These are phyloP conservation scores for Claviceps sp. DNA, from an alignment of 2,329 filamentous ascomycete genomes.

Conservation along the genomic window DNA sequence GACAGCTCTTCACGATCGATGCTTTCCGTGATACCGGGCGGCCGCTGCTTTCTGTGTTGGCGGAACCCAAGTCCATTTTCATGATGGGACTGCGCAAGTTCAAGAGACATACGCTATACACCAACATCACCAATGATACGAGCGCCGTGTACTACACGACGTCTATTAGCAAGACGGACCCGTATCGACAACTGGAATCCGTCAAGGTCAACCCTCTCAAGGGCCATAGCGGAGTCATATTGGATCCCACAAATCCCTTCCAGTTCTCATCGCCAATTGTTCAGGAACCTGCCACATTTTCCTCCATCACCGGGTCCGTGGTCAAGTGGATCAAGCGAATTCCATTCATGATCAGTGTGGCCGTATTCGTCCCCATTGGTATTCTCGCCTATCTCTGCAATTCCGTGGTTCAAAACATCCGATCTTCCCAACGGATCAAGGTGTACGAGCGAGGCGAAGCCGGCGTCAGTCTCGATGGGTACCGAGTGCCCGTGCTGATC, in stretches of 20 bases:
- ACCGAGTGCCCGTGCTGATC: conserved; percentile 63
- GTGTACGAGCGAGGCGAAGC: conserved; percentile 60
- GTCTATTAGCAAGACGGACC: conserved; percentile 62
- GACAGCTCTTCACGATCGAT: conserved; percentile 81
- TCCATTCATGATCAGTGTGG: conserved; percentile 51
- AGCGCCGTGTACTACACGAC: conserved; percentile 77
- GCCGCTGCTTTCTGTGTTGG: conserved; percentile 67
- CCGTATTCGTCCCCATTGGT: conserved; percentile 62
- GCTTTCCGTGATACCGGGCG: conserved; percentile 70
- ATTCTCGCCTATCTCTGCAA: conserved; percentile 61
- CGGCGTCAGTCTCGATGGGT: conserved; percentile 54
- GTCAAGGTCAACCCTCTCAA: conserved; percentile 60
- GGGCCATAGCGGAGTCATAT: conserved; percentile 61
- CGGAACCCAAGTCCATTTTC: conserved; percentile 77
- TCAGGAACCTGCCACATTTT: conserved; percentile 14
- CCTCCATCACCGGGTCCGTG: conserved; percentile 18
- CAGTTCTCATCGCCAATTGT: conserved; percentile 30
- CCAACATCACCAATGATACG: conserved; percentile 78
- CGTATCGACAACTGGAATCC: conserved; percentile 54
- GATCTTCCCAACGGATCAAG: conserved; percentile 60
- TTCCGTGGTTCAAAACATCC: conserved; percentile 61
- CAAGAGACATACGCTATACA: conserved; percentile 63
- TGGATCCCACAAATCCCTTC: conserved; percentile 54
- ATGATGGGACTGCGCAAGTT: conserved; percentile 67
- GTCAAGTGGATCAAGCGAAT: conserved; percentile 34